Evolutionary conservation across 2,329 filamentous ascomycete genomes (phyloP).

Genomic region (Talaromyces sp.): DNA sequence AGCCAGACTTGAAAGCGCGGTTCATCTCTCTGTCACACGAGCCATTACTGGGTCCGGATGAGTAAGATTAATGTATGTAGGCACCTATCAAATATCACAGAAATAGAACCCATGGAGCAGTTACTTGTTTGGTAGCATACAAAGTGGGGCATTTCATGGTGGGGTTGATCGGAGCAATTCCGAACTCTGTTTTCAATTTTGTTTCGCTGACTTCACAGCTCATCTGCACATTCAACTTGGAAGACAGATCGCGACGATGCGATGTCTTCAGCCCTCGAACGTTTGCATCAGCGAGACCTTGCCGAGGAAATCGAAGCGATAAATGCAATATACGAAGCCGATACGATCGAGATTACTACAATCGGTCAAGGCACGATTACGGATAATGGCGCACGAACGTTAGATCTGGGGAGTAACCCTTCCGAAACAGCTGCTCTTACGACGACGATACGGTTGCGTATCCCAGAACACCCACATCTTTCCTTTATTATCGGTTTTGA

Average conservation of each 20-base stretch:
- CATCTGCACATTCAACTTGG: not conserved
- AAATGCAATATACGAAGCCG: conserved; percentile 60
- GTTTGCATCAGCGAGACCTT: conserved; percentile 37
- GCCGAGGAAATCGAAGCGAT: conserved; percentile 48
- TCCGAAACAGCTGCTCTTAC: conserved; percentile 19
- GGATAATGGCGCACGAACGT: conserved; percentile 22
- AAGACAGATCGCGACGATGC: not conserved
- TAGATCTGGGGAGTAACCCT: conserved; percentile 27
- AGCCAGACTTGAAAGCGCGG: conserved; percentile 36
- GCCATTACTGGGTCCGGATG: conserved; percentile 13
- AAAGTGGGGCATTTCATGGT: not conserved
- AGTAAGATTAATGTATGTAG: not conserved
- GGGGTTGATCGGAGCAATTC: conserved; percentile 14
- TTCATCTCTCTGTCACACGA: conserved; percentile 35
- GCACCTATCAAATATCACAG: not conserved
- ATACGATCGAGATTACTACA: conserved; percentile 52
- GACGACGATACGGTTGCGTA: conserved; percentile 57
- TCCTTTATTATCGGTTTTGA: conserved; percentile 63
- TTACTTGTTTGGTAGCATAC: not conserved
- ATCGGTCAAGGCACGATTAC: conserved; percentile 19
- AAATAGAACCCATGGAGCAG: not conserved
- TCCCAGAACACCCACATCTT: conserved; percentile 56
- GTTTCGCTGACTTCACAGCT: not conserved
- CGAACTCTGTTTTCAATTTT: not conserved
- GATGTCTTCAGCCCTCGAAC: conserved; percentile 23